phyloP scores from a whole-genome alignment of 2,329 filamentous ascomycete species.

The Aspergillus texensis region DNA sequence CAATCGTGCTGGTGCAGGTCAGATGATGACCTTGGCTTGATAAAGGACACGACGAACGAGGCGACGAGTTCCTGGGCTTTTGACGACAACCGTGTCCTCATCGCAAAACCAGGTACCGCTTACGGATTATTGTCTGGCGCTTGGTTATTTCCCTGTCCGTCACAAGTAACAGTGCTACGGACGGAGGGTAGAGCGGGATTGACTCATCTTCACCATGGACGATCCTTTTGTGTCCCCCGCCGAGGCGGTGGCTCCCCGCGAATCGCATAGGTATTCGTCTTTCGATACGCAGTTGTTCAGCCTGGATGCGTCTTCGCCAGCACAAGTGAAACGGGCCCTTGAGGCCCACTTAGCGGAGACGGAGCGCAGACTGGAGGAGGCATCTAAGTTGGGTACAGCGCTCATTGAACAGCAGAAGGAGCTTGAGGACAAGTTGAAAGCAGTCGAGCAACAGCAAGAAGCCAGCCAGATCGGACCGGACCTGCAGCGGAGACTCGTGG shows the following conservation, averaged over 20 bases:
- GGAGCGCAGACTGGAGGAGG: conserved; percentile 86
- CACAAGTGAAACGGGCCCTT: conserved; percentile 83
- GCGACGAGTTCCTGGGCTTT: conserved; percentile 26
- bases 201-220: conserved; percentile 37
- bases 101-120: conserved; percentile 13
- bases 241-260: conserved; percentile 44
- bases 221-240: conserved; percentile 63
- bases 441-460: conserved; percentile 76
- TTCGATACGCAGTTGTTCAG: conserved; percentile 82
- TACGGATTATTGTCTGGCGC: background rate
- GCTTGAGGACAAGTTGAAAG: conserved; percentile 76
- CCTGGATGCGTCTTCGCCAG: conserved; percentile 78
- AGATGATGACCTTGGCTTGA: conserved; percentile 35
- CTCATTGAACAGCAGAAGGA: conserved; percentile 85
- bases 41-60: conserved; percentile 24
- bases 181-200: conserved; percentile 19
- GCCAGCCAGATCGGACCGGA: conserved; percentile 81
- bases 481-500: conserved; percentile 76
- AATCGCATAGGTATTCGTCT: conserved; percentile 72
- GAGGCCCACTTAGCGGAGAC: conserved; percentile 93
- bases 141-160: conserved; percentile 12
- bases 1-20: conserved; percentile 13
- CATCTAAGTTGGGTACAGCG: conserved; percentile 83
- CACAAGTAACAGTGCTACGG: conserved; percentile 12
- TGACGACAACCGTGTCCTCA: conserved; percentile 28